Evolutionary conservation across 495 filamentous ascomycete genomes (phyloP).

Genomic region (Penicillium canescens): DNA sequence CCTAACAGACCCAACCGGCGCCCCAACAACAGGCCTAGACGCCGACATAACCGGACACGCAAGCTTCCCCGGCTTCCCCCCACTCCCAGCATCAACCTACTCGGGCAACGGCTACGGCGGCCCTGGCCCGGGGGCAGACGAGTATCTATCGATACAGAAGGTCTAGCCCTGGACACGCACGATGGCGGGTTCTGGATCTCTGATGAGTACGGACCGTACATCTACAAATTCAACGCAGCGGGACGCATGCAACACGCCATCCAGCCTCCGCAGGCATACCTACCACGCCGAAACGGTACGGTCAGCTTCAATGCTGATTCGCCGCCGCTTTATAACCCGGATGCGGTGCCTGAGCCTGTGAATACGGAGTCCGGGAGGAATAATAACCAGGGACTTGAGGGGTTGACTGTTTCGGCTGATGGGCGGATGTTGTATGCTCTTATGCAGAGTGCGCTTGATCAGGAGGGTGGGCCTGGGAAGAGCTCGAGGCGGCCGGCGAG

Average conservation of each 20-base stretch:
- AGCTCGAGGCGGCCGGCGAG: constrained; percentile 55
- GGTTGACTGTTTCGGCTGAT: constrained; percentile 62
- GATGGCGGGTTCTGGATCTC: constrained; percentile 74
- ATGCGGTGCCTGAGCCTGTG: constrained; percentile 43
- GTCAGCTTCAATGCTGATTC: constrained; percentile 59
- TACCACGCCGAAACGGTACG: constrained; percentile 66
- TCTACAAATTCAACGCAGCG: constrained; percentile 62
- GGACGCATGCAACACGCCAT: constrained; percentile 68
- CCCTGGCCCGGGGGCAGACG: constrained; percentile 55
- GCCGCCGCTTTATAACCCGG: constrained; percentile 60
- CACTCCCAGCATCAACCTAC: constrained; percentile 66
- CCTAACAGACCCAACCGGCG: constrained; percentile 65
- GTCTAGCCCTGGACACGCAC: constrained; percentile 57
- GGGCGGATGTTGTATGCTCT: constrained; percentile 67
- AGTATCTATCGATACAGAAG: constrained; percentile 69
- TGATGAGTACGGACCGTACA: constrained; percentile 79
- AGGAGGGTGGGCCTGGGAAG: constrained; percentile 64
- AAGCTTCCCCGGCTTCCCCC: constrained; percentile 59
- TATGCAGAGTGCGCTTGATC: constrained; percentile 65
- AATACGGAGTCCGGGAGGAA: constrained; percentile 64
- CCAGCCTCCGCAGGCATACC: constrained; percentile 63
- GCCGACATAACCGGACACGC: constrained; percentile 56
- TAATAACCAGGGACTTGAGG: constrained; percentile 82
- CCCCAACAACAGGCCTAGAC: constrained; percentile 72
- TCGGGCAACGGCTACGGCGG: constrained; percentile 74